These are phyloP conservation scores for Silene latifolia DNA, from an alignment of 148 eudicot genomes.

Conservation along the genomic window DNA sequence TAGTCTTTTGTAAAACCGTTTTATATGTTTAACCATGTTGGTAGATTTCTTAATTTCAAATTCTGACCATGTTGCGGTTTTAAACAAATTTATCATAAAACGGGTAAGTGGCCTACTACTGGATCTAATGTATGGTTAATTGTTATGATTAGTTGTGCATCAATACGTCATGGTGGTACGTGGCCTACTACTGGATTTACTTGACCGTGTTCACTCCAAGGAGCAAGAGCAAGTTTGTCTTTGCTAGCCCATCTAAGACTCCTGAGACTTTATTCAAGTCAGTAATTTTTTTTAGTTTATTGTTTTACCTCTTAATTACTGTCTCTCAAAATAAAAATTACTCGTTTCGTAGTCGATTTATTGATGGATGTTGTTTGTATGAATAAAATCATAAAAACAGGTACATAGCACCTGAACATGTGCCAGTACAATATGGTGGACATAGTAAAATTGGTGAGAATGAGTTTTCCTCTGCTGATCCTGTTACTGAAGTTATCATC, in stretches of 20 bases:
- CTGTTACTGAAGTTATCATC: slow-evolving; percentile 51
- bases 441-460: slow-evolving; percentile 57
- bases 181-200: slow-evolving; percentile 63
- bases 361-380: background rate
- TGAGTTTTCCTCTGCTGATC: slow-evolving; percentile 52
- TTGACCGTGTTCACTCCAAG: slow-evolving; percentile 63
- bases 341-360: background rate
- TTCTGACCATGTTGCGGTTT: no score
- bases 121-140: background rate
- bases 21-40: no score
- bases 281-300: slow-evolving; percentile 13
- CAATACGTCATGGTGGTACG: slow-evolving; percentile 85
- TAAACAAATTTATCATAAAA: background rate
- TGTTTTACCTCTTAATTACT: background rate
- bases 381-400: slow-evolving; percentile 20
- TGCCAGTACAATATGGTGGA: slow-evolving; percentile 71
- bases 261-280: slow-evolving; percentile 73
- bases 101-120: no score
- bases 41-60: no score
- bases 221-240: slow-evolving; percentile 81
- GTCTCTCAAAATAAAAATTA: no score
- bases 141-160: slow-evolving; percentile 49
- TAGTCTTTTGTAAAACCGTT: background rate
- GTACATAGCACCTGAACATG: slow-evolving; percentile 66
- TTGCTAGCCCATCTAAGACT: slow-evolving; percentile 64